These are phyloP conservation scores for Fusarium heterosporum DNA, from an alignment of 2,329 filamentous ascomycete genomes.

Conservation along the genomic window DNA sequence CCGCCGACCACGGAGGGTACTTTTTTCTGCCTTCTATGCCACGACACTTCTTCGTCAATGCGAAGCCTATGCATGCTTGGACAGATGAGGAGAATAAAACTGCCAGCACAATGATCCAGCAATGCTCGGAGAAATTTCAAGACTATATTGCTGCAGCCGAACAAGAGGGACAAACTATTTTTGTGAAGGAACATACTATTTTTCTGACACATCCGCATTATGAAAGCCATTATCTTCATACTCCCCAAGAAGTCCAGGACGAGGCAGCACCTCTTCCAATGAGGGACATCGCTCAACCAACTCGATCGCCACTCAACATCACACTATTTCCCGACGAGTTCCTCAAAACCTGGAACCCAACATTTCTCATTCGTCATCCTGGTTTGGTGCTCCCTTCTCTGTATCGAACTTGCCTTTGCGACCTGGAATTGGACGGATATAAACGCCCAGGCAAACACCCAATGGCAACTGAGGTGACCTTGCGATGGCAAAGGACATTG, in stretches of 20 bases:
- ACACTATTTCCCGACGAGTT: slow-evolving; percentile 38
- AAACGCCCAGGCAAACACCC: slow-evolving; percentile 12
- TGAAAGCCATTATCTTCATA: slow-evolving; percentile 11
- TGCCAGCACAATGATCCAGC: background rate
- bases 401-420: slow-evolving; percentile 22
- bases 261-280: slow-evolving; percentile 11
- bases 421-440: slow-evolving; percentile 1
- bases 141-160: slow-evolving; percentile 29
- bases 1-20: slow-evolving; percentile 28
- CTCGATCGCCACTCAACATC: slow-evolving; percentile 31
- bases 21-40: slow-evolving; percentile 28
- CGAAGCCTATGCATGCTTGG: slow-evolving; percentile 27
- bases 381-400: slow-evolving; percentile 32
- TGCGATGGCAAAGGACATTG: slow-evolving; percentile 28
- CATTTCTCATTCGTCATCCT: slow-evolving; percentile 39
- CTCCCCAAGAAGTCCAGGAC: background rate
- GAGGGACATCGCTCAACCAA: slow-evolving; percentile 1
- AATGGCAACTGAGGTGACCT: slow-evolving; percentile 11
- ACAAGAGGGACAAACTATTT: slow-evolving; percentile 21
- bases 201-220: slow-evolving; percentile 23
- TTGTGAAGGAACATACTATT: slow-evolving; percentile 34
- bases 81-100: slow-evolving; percentile 21
- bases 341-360: slow-evolving; percentile 39
- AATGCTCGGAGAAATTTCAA: slow-evolving; percentile 28
- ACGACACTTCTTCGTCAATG: slow-evolving; percentile 5